Conservation (phyloP, 78 protist species). For the Salpingoeca rosetta region DNA sequence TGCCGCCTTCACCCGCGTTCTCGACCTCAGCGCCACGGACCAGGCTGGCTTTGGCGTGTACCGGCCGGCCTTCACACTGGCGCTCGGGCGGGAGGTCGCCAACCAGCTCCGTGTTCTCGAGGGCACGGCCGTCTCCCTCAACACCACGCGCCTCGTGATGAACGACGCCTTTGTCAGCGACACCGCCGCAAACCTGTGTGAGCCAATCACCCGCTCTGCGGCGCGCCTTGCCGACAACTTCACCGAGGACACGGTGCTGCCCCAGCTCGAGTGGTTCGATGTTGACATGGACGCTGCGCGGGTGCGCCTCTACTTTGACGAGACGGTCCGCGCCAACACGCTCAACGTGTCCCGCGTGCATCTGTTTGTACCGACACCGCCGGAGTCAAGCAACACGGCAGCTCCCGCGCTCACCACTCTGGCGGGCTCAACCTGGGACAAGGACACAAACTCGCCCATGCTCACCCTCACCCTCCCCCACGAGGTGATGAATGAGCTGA, state of each 20-base stretch:
- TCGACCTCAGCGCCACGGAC: too few relatives aligned
- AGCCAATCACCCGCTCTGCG: background rate
- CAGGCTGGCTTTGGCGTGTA: too few relatives aligned
- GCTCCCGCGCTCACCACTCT: too few relatives aligned
- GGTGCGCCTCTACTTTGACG: background rate
- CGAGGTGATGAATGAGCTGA: too few relatives aligned
- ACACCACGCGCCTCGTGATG: background rate
- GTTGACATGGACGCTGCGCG: background rate
- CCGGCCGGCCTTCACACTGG: too few relatives aligned
- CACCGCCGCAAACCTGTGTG: background rate
- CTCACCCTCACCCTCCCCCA: too few relatives aligned
- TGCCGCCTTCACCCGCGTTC: too few relatives aligned
- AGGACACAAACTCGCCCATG: too few relatives aligned
- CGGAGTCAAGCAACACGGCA: too few relatives aligned
- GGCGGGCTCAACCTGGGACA: too few relatives aligned
- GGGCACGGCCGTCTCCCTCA: background rate
- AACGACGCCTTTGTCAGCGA: background rate
- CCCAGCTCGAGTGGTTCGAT: background rate
- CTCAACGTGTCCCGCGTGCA: background rate
- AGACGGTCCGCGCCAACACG: background rate
- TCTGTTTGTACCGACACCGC: too few relatives aligned
- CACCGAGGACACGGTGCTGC: background rate
- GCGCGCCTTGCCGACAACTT: background rate
- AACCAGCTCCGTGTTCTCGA: background rate
- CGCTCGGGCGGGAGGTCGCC: too few relatives aligned